Base-by-base conservation (phyloP, 495 filamentous ascomycete species). In the Talaromyces trachyspermus region DNA sequence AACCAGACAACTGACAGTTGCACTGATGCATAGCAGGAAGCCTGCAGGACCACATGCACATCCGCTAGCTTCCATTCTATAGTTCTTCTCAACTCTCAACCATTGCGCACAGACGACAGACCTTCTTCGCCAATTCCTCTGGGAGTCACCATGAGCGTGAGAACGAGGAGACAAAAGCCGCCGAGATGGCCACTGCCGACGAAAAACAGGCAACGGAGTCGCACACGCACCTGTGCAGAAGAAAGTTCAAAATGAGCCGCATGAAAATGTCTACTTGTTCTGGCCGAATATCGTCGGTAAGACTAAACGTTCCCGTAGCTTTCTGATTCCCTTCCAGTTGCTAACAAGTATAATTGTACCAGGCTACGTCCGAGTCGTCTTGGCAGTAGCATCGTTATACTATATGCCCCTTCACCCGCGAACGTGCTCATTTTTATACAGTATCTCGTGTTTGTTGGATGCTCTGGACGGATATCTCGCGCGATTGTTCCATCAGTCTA, bases 261-360 rank as follows among this genome's bases (percentile, higher is more conserved):
- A 74, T 27, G 91, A 95, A 71, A 96, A 95, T 64, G 85, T 98
- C 50, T 98, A 95, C 56, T 64, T 95, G n/a, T 96, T 96, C 68
- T 82, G 79, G 54, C 92, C 92, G 5, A 98, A 98, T 55, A 66
- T 96, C 19, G 96, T 97, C 54, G 91, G 89, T 95, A 75, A 46
- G 76, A 14, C 18, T 32, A 41, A 25, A 6, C 5, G n/a, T 27
- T 1, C 25, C 8, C 0, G n/a, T 18, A 30, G 12, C 23, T 25
- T 23, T 18, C 32, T 3, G 20, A 24, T 36, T 37, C 9, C n/a
- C n/a, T 33, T n/a, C 12, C 23, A 37, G 11, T 11, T 35, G 45
- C 26, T 48, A 14, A 37, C 15, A 12, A 2, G 24, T 37, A 46
- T 17, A 19, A 9, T 22, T 24, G 17, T 23, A 20, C n/a, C 19